phyloP scores from a whole-genome alignment of 2,329 filamentous ascomycete genomes.

The Sclerotinia borealis region DNA sequence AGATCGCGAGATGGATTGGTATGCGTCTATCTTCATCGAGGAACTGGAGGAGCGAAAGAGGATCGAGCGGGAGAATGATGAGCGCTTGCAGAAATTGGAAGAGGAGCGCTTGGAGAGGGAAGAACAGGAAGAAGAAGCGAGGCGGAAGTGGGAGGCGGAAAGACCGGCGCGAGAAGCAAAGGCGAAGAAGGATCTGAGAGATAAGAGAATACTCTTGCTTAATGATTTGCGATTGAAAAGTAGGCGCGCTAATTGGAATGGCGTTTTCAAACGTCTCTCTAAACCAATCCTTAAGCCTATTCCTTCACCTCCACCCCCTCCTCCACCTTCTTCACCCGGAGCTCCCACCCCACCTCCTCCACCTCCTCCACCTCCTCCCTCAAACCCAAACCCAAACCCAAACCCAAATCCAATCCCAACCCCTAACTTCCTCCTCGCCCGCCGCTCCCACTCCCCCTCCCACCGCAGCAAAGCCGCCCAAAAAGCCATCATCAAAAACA shows the following conservation, averaged over 20 bases:
- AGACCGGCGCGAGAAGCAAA: neutral
- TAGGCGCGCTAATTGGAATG: neutral
- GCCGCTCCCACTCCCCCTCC: neutral
- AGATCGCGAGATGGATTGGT: slow-evolving; percentile 12
- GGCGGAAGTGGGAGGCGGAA: neutral
- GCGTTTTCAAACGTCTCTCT: neutral
- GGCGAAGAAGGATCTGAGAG: neutral
- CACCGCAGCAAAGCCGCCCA: neutral
- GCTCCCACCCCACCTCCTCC: no score
- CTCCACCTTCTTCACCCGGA: neutral
- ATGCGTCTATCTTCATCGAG: neutral
- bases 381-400: no score
- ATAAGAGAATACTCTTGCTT: neutral
- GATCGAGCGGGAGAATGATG: neutral
- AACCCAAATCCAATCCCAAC: neutral
- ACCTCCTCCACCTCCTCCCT: neutral
- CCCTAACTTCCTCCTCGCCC: neutral
- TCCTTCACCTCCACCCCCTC: neutral
- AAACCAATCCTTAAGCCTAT: neutral
- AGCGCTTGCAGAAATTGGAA: neutral
- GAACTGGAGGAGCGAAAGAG: neutral
- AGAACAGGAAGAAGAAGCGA: neutral
- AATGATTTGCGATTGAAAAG: neutral
- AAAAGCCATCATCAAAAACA: neutral
- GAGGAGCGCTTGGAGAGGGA: neutral